Percentiles rank a stretch among this genome's conserved stretches.
phyloP scores from a whole-genome alignment of 306 rosid species.

The Pterocarpus macrocarpus region DNA sequence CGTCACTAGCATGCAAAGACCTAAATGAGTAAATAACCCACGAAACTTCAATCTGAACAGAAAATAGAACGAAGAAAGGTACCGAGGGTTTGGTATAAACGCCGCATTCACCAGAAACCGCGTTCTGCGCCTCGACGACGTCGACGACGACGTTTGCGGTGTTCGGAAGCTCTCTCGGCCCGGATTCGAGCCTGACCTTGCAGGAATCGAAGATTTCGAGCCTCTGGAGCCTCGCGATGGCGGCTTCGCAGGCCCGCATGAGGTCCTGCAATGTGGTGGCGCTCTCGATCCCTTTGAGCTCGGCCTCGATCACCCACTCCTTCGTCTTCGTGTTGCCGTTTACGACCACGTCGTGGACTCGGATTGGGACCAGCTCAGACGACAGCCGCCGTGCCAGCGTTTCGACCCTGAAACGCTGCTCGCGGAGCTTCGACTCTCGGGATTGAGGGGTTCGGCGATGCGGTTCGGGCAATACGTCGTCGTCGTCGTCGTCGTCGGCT shows the following conservation, averaged over 20 bases:
- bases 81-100: constrained; percentile 82
- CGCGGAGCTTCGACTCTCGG: constrained; percentile 50
- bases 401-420: constrained; percentile 65
- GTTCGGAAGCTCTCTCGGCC: constrained; percentile 78
- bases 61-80: constrained; percentile 28
- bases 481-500: constrained; percentile 40
- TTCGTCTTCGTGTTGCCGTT: constrained; percentile 87
- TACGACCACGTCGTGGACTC: constrained; percentile 82
- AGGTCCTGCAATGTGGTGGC: constrained; percentile 83
- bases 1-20: neutral
- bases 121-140: constrained; percentile 66
- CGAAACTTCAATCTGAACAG: neutral
- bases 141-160: constrained; percentile 83
- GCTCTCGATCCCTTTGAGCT: constrained; percentile 64
- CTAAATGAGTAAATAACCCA: neutral
- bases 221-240: constrained; percentile 68
- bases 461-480: constrained; percentile 19
- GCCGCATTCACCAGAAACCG: constrained; percentile 70
- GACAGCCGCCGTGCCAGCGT: constrained; percentile 64
- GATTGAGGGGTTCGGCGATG: constrained; percentile 50
- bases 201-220: constrained; percentile 87
- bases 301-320: constrained; percentile 82
- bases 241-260: constrained; percentile 66
- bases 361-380: constrained; percentile 67
- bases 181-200: constrained; percentile 75